Conservation (phyloP, 179 eudicot genomes). For the Carnegiea gigantea region DNA sequence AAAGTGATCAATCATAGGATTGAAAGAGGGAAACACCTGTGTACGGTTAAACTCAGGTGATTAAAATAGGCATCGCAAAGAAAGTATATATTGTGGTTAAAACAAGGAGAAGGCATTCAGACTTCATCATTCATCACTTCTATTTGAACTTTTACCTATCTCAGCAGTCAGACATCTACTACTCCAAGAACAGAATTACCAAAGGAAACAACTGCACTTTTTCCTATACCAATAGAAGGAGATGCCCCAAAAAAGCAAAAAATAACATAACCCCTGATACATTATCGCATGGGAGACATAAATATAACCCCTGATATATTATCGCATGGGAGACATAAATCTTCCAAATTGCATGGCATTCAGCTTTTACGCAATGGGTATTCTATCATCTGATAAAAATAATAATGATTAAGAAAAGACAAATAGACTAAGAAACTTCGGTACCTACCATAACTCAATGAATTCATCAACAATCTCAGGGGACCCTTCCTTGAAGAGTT, state of each 20-base stretch:
- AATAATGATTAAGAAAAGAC: neutral
- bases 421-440: neutral
- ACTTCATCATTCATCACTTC: neutral
- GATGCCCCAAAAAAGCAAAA: neutral
- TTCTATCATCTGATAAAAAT: neutral
- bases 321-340: neutral
- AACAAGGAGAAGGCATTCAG: neutral
- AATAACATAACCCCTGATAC: neutral
- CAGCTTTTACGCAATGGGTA: neutral
- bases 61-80: neutral
- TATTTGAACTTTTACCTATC: neutral
- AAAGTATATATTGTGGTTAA: neutral
- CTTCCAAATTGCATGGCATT: neutral
- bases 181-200: no score
- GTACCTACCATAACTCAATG: slow-evolving; percentile 74
- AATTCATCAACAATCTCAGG: slow-evolving; percentile 82
- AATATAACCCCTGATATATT: neutral
- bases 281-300: neutral
- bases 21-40: neutral
- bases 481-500: slow-evolving; percentile 87
- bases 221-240: no score
- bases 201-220: no score
- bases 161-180: neutral
- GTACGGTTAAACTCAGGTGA: neutral
- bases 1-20: neutral